Evolutionary conservation across 768 basidiomycete genomes (phyloP), one percentile per base, ranked within the genome.

Genomic region (Gloeophyllum trabeum): DNA sequence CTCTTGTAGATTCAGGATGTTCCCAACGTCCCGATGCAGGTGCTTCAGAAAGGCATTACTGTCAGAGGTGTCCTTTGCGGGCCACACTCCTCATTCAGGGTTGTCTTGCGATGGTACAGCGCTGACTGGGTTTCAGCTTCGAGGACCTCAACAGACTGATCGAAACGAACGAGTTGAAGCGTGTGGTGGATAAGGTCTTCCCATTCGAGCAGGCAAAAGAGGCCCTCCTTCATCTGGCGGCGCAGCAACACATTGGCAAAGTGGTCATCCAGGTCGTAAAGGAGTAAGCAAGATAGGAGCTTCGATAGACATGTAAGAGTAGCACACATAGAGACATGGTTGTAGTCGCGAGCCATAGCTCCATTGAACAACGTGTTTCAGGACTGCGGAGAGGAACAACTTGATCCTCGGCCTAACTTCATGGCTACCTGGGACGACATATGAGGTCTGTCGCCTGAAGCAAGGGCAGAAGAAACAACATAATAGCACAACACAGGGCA

Each of bases 221-320:
- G 36, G 79, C 78, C 1, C 79, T 73, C 52, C 57, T 60, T 35
- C 65, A 77, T 51, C 60, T 77, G 43, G 61, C 67, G 45, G 69
- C 65, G 1, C 75, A 77, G 46, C 62, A 65, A 44, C 75, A 79
- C 52, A 69, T 78, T 18, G 79, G 79, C 13, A 79, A 81, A 57
- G 66, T 79, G 12, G 71, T 73, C n/a, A 71, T 78, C 45, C 66
- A 64, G 56, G 67, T 77, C 21, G 12, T 19, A 7, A 37, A 37
- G 36, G 36, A 37, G 7, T 37, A 21, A 37, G 10, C 28, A 32
- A 10, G 28, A 32, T n/a, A n/a, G n/a, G n/a, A n/a, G n/a, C n/a
- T n/a, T n/a, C n/a, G n/a, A n/a, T n/a, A n/a, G n/a, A n/a, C n/a
- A n/a, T n/a, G n/a, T n/a, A n/a, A n/a, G n/a, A n/a, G n/a, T n/a